phyloP scores from a whole-genome alignment of 2,329 filamentous ascomycete species.

The Gyromitra esculenta region DNA sequence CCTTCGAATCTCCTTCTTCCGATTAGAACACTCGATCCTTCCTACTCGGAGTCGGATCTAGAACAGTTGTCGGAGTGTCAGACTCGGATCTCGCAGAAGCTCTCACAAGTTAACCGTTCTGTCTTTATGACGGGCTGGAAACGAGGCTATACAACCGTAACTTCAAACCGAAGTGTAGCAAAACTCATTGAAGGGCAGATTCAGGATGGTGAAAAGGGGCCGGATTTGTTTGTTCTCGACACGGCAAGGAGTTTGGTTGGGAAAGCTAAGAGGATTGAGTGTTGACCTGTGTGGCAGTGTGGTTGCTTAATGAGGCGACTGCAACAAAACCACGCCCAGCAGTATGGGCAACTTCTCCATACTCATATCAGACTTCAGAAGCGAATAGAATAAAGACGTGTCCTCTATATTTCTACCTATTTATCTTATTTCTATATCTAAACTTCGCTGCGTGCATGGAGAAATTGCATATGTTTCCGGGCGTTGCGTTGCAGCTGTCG shows the following conservation, averaged over 20 bases:
- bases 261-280: conserved; percentile 66
- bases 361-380: neutral
- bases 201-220: conserved; percentile 66
- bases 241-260: conserved; percentile 74
- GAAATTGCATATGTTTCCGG: too few relatives aligned
- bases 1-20: conserved; percentile 66
- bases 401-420: too few relatives aligned
- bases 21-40: conserved; percentile 66
- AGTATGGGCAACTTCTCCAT: neutral
- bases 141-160: conserved; percentile 71
- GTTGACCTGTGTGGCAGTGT: neutral
- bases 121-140: conserved; percentile 79
- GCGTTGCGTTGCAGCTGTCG: too few relatives aligned
- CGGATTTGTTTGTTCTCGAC: conserved; percentile 72
- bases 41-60: conserved; percentile 62
- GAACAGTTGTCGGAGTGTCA: conserved; percentile 64
- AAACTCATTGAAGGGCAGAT: conserved; percentile 70
- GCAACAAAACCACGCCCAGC: too few relatives aligned
- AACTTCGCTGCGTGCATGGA: too few relatives aligned
- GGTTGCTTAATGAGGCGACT: too few relatives aligned
- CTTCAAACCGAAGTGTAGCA: conserved; percentile 74
- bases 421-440: too few relatives aligned
- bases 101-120: conserved; percentile 72
- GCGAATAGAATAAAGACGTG: too few relatives aligned
- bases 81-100: conserved; percentile 62